A percentile compares a stretch with the other conserved stretches of the same genome.
phyloP scores from a whole-genome alignment of 139 green algal genomes.

The Deuterostichococcus epilithicus region DNA sequence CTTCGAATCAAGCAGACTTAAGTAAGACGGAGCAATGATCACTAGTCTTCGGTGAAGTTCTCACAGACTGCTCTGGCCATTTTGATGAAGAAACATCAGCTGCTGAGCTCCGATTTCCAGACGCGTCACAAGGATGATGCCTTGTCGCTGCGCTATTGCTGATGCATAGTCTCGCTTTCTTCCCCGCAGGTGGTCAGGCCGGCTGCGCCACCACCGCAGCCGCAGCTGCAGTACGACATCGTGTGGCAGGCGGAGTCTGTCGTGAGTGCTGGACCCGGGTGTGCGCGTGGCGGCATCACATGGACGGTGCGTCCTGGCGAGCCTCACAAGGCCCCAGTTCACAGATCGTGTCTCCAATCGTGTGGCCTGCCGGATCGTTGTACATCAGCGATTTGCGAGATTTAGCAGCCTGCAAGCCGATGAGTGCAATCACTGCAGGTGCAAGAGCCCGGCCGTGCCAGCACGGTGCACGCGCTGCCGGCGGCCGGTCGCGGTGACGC shows the following conservation, averaged over 20 bases:
- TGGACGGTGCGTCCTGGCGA: neutral
- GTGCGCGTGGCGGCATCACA: neutral
- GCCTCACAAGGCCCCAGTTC: too few species aligned
- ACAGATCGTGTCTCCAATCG: too few species aligned
- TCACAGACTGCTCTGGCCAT: neutral
- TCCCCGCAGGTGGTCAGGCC: neutral
- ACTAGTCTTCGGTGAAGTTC: neutral
- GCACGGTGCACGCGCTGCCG: too few species aligned
- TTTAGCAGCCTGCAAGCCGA: too few species aligned
- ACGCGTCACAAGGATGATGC: neutral
- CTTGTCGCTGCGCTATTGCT: neutral
- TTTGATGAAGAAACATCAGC: neutral
- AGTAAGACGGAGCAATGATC: neutral
- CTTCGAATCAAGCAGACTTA: too few species aligned
- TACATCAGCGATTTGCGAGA: too few species aligned
- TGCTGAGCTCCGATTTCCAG: neutral
- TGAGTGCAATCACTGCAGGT: too few species aligned
- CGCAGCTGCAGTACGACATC: slow-evolving; percentile 29
- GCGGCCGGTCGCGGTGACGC: too few species aligned
- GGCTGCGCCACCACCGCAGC: neutral
- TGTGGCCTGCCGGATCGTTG: too few species aligned
- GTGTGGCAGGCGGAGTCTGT: slow-evolving; percentile 21
- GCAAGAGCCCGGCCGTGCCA: too few species aligned
- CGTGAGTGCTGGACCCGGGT: too few species aligned
- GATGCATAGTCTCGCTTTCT: neutral